A percentile compares a stretch with the other conserved stretches of the same genome.
phyloP scores from a whole-genome alignment of 1,284 basidiomycete species.

The Marasmius sp. region DNA sequence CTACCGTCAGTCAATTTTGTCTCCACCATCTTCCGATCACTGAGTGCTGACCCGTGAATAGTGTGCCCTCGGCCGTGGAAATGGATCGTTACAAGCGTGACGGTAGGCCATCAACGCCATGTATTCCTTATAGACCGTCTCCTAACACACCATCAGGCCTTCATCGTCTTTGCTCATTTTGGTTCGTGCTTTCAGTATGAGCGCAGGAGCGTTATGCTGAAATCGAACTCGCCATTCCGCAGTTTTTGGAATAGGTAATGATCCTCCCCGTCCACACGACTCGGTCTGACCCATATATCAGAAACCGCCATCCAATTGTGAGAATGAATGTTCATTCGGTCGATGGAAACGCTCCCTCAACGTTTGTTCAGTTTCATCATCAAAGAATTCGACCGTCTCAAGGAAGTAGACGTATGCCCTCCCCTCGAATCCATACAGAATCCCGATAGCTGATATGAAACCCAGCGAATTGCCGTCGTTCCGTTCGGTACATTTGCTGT shows the following conservation, averaged over 20 bases:
- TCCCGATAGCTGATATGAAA: not conserved
- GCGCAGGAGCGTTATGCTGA: not conserved
- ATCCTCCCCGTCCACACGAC: not conserved
- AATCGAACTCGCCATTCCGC: slow-evolving; percentile 1
- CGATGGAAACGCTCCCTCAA: not conserved
- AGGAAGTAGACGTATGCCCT: slow-evolving; percentile 30
- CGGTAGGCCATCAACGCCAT: slow-evolving; percentile 22
- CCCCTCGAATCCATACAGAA: not conserved
- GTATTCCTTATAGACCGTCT: not conserved
- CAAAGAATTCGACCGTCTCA: slow-evolving; percentile 30
- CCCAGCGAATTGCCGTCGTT: slow-evolving; percentile 30
- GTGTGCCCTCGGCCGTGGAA: slow-evolving; percentile 31
- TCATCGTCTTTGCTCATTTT: slow-evolving; percentile 37
- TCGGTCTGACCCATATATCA: slow-evolving; percentile 7
- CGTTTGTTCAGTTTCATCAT: slow-evolving; percentile 29
- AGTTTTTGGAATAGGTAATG: slow-evolving; percentile 40
- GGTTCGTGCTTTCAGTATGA: slow-evolving; percentile 24
- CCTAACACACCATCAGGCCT: slow-evolving; percentile 12
- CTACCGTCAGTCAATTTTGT: slow-evolving; percentile 25
- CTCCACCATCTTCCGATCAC: not conserved
- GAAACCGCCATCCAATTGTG: slow-evolving; percentile 38
- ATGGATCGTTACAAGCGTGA: slow-evolving; percentile 35
- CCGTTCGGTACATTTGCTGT: slow-evolving; percentile 39
- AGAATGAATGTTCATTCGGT: slow-evolving; percentile 2
- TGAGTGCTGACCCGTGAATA: slow-evolving; percentile 11